These are phyloP conservation scores for Amesomyces nigricolor DNA, from an alignment of 2,329 filamentous ascomycete species.

Conservation along the genomic window DNA sequence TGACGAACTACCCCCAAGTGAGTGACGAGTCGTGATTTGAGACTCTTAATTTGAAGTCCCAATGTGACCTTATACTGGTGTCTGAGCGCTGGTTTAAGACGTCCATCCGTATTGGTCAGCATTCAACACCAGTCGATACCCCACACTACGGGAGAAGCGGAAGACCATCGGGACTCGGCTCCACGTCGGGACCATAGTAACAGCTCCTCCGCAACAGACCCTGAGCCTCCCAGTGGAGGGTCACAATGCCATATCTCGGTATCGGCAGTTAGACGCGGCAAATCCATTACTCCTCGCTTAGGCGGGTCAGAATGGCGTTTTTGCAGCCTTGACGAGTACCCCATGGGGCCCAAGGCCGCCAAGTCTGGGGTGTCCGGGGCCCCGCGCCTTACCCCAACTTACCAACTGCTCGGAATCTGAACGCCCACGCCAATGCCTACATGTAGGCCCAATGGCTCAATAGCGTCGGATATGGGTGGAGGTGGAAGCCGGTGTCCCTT, in stretches of 20 bases:
- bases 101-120: background rate
- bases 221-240: too few species aligned
- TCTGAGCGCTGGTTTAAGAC: background rate
- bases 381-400: background rate
- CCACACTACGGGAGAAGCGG: background rate
- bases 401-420: too few species aligned
- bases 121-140: background rate
- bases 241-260: background rate
- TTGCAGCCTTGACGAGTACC: too few species aligned
- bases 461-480: background rate
- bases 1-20: too few species aligned
- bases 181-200: background rate
- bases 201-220: too few species aligned
- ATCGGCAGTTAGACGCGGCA: background rate
- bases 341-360: background rate
- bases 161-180: conserved; percentile 1
- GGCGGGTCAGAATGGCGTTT: too few species aligned
- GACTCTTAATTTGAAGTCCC: too few species aligned
- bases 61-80: background rate
- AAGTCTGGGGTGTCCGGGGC: conserved; percentile 2
- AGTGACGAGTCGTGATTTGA: too few species aligned
- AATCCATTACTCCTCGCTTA: too few species aligned
- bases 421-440: too few species aligned
- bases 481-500: too few species aligned
- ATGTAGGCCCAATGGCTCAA: background rate